Percentiles rank a stretch among this genome's conserved stretches.
These are phyloP conservation scores for Pythium scleroteichum DNA, from an alignment of 352 stramenopile genomes.

Conservation along the genomic window DNA sequence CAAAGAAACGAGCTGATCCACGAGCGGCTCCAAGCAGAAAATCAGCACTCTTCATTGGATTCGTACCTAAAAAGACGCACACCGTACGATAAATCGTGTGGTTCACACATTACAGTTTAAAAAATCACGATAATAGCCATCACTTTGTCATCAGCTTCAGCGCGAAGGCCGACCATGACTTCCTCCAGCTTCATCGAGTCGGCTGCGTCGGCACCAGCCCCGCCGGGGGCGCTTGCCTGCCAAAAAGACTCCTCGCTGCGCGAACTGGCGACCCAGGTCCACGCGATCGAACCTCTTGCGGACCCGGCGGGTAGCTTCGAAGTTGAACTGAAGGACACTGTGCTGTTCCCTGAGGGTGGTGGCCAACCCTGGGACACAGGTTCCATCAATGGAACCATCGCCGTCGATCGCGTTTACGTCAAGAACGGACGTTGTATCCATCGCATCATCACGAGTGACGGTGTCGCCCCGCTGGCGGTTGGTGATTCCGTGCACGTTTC, in stretches of 20 bases:
- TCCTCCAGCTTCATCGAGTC: background rate
- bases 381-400: conserved; percentile 37
- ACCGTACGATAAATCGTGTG: too few relatives aligned
- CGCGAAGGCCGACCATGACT: too few relatives aligned
- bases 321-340: conserved; percentile 71
- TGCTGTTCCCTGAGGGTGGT: conserved; percentile 87
- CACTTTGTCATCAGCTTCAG: too few relatives aligned
- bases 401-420: conserved; percentile 63
- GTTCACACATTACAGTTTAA: too few relatives aligned
- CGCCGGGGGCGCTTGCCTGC: conserved; percentile 55
- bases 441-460: conserved; percentile 34
- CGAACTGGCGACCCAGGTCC: conserved; percentile 47
- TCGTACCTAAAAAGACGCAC: conserved; percentile 4
- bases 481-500: conserved; percentile 52
- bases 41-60: background rate
- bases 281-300: conserved; percentile 37
- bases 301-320: conserved; percentile 49
- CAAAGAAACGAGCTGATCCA: conserved; percentile 30
- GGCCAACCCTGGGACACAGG: conserved; percentile 87
- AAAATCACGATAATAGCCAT: too few relatives aligned
- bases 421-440: conserved; percentile 71
- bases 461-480: conserved; percentile 34
- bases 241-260: conserved; percentile 69
- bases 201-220: conserved; percentile 24
- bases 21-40: conserved; percentile 26